A percentile compares a stretch with the other conserved stretches of the same genome.
phyloP scores from a whole-genome alignment of 2,329 filamentous ascomycete species.

The Zymoseptoria tritici region DNA sequence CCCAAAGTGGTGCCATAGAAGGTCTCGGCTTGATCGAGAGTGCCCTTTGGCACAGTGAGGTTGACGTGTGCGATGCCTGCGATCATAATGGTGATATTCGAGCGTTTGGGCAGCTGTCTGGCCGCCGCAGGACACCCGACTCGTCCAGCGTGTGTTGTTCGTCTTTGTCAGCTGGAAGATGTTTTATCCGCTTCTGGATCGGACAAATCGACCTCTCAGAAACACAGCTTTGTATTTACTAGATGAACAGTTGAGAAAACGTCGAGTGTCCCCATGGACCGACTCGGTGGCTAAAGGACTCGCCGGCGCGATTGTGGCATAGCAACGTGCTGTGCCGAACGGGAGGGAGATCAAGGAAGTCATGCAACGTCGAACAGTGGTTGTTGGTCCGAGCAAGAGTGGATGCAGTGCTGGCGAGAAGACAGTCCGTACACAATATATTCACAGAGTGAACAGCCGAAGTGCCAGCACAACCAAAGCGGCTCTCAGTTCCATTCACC shows the following conservation, averaged over 20 bases:
- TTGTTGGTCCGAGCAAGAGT: no score
- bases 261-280: no score
- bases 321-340: no score
- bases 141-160: neutral
- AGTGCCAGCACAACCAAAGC: neutral
- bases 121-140: neutral
- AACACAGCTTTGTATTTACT: no score
- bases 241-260: no score
- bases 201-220: no score
- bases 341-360: no score
- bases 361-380: no score
- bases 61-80: constrained; percentile 52
- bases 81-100: constrained; percentile 20
- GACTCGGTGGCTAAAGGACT: no score
- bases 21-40: constrained; percentile 43
- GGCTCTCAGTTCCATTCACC: neutral
- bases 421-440: no score
- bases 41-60: constrained; percentile 48
- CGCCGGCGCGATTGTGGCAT: no score
- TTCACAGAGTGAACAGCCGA: neutral
- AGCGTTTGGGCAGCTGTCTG: neutral
- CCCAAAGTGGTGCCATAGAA: constrained; percentile 54
- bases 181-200: neutral
- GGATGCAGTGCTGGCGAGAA: no score
- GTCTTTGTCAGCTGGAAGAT: neutral